Conservation (phyloP, 139 green algal genomes). For the Trebouxia sp. region DNA sequence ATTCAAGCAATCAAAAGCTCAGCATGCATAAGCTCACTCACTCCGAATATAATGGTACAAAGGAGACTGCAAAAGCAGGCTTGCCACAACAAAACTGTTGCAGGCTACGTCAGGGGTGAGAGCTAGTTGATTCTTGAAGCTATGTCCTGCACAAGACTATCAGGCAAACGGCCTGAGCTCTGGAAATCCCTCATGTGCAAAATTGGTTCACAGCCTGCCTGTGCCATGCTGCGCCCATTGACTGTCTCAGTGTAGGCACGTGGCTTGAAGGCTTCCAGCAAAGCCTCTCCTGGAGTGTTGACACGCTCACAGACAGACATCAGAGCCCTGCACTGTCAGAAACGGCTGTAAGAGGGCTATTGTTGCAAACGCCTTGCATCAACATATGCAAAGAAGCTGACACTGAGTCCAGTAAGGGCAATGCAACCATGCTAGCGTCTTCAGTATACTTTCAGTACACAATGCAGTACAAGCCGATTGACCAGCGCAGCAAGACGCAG, state of each 20-base stretch:
- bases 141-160: constrained; percentile 64
- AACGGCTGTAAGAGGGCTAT: neutral
- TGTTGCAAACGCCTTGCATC: neutral
- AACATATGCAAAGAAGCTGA: neutral
- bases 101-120: too few relatives aligned
- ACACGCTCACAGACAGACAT: constrained; percentile 30
- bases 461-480: too few relatives aligned
- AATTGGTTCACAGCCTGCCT: constrained; percentile 88
- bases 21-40: too few relatives aligned
- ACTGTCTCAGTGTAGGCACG: constrained; percentile 71
- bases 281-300: constrained; percentile 53
- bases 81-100: too few relatives aligned
- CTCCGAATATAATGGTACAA: too few relatives aligned
- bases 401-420: too few relatives aligned
- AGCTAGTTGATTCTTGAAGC: neutral
- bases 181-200: constrained; percentile 97
- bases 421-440: too few relatives aligned
- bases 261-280: constrained; percentile 74
- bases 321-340: constrained; percentile 24
- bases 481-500: too few relatives aligned
- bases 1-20: too few relatives aligned
- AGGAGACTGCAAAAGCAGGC: too few relatives aligned
- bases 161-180: constrained; percentile 63
- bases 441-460: too few relatives aligned
- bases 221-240: constrained; percentile 64